Conservation (phyloP, 1,284 basidiomycete species). For the Testicularia cyperi region DNA sequence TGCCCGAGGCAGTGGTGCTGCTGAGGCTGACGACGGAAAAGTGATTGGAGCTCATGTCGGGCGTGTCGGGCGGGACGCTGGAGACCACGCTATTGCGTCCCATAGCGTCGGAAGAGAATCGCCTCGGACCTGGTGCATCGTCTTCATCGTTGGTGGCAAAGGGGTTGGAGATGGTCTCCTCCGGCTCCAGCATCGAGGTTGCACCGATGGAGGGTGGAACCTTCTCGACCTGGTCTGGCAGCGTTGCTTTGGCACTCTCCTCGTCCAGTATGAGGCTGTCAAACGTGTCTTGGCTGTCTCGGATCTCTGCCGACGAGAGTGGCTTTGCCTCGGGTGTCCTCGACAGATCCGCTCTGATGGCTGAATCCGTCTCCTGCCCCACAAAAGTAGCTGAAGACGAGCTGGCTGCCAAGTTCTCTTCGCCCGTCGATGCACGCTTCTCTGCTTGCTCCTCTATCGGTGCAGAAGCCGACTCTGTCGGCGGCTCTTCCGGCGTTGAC, state of each 20-base stretch:
- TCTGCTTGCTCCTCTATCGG: too few species aligned
- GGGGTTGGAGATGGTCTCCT: constrained; percentile 50
- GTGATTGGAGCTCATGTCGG: constrained; percentile 28
- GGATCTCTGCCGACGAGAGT: constrained; percentile 29
- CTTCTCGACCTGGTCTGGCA: constrained; percentile 15
- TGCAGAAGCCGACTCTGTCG: too few species aligned
- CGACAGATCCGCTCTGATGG: too few species aligned
- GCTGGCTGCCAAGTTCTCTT: constrained; percentile 6
- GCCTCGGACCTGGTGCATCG: too few species aligned
- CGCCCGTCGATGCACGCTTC: too few species aligned
- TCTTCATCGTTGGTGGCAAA: constrained; percentile 17
- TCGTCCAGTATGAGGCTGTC: constrained; percentile 35
- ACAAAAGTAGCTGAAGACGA: constrained; percentile 16
- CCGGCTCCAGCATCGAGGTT: constrained; percentile 48
- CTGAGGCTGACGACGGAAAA: constrained; percentile 43
- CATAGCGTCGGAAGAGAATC: too few species aligned
- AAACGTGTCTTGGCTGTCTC: constrained; percentile 16
- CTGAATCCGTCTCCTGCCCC: too few species aligned
- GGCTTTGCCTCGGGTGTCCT: constrained; percentile 10
- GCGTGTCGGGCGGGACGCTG: constrained; percentile 11
- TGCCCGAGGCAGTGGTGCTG: constrained; percentile 6
- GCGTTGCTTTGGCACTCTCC: constrained; percentile 17
- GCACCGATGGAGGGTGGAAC: constrained; percentile 51
- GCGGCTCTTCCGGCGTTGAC: too few species aligned
- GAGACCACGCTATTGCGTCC: too few species aligned